A percentile compares a stretch with the other conserved stretches of the same genome.
Evolutionary conservation across 306 rosid species (phyloP).

Genomic region (Boehmeria nivea): DNA sequence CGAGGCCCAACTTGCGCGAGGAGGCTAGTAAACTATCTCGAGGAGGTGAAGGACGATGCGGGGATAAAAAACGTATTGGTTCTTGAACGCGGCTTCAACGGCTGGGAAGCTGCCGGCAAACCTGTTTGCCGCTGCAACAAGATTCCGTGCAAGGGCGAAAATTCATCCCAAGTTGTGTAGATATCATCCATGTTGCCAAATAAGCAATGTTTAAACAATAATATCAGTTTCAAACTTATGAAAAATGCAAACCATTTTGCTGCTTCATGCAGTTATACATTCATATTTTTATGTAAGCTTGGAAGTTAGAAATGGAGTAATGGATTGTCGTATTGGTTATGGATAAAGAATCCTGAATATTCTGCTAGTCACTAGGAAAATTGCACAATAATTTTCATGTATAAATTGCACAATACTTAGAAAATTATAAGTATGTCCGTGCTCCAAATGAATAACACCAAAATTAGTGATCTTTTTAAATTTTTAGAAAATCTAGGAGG

Average conservation of each 20-base stretch:
- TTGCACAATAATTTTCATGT: no score
- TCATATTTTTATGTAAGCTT: no score
- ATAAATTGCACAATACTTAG: no score
- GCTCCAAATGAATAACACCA: no score
- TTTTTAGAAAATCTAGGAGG: no score
- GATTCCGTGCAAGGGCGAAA: conserved; percentile 54
- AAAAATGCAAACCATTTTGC: neutral
- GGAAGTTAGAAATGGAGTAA: no score
- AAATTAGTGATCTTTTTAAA: no score
- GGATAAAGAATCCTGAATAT: no score
- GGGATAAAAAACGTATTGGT: conserved; percentile 77
- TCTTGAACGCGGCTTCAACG: conserved; percentile 91
- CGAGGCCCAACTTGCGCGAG: conserved; percentile 93
- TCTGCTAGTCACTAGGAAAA: no score
- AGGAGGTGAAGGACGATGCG: conserved; percentile 57
- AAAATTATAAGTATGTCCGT: no score
- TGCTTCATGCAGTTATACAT: no score
- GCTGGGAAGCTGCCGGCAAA: conserved; percentile 85
- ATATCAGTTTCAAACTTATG: neutral
- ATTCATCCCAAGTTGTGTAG: neutral
- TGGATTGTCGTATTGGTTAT: no score
- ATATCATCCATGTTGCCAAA: neutral
- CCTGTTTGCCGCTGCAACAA: conserved; percentile 83
- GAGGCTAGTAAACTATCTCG: conserved; percentile 57
- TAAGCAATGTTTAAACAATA: neutral